These are phyloP conservation scores for Dryas drummondii DNA, from an alignment of 306 rosid genomes.

Conservation along the genomic window DNA sequence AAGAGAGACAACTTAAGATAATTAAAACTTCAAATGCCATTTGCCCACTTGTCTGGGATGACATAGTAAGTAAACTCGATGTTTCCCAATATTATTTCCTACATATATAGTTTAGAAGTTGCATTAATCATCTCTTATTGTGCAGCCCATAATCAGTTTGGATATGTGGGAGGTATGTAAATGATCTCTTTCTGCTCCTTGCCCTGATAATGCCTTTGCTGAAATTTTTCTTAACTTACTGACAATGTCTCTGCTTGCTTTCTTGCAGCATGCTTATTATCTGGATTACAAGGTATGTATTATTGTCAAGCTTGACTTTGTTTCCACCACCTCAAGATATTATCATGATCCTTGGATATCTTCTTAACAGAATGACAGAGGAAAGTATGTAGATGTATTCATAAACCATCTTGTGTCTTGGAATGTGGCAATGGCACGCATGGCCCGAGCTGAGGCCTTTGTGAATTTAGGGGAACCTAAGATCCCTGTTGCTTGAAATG, in stretches of 20 bases:
- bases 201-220: no score
- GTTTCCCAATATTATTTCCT: constrained; percentile 15
- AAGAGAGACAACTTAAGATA: constrained; percentile 68
- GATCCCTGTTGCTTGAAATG: constrained; percentile 66
- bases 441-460: constrained; percentile 68
- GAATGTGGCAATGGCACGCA: constrained; percentile 65
- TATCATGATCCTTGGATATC: constrained; percentile 15
- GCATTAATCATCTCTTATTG: constrained; percentile 34
- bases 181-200: constrained; percentile 17
- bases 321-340: constrained; percentile 13
- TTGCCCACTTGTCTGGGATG: constrained; percentile 83
- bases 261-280: constrained; percentile 88
- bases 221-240: constrained; percentile 14
- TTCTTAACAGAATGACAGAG: constrained; percentile 77
- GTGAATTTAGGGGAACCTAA: constrained; percentile 90
- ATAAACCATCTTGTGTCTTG: constrained; percentile 90
- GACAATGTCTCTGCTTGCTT: constrained; percentile 26
- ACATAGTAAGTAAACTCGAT: constrained; percentile 59
- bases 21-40: constrained; percentile 70
- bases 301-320: constrained; percentile 4
- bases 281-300: constrained; percentile 80
- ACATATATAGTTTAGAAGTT: constrained; percentile 17
- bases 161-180: constrained; percentile 91
- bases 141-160: constrained; percentile 91
- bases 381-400: constrained; percentile 64